Evolutionary conservation across 345 rosid genomes (phyloP).

Genomic region (Lumnitzera racemosa): DNA sequence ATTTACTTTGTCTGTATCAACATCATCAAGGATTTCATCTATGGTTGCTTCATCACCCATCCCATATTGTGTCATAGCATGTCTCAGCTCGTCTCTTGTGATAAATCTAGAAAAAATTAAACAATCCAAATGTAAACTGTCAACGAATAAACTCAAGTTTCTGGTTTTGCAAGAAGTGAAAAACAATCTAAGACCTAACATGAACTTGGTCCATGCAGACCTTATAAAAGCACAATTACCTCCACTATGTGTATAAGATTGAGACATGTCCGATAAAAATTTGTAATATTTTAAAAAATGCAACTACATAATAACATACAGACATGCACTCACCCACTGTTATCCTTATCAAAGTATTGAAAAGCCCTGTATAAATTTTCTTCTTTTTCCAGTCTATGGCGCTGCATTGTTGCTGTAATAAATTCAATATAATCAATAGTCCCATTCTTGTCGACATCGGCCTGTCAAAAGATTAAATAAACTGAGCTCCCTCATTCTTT

Average conservation of each 20-base stretch:
- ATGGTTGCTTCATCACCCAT: conserved; percentile 77
- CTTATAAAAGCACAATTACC: too few relatives aligned
- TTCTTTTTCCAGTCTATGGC: conserved; percentile 72
- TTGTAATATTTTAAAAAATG: too few relatives aligned
- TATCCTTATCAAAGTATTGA: conserved; percentile 67
- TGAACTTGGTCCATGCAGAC: too few relatives aligned
- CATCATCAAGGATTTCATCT: conserved; percentile 73
- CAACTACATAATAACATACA: not conserved
- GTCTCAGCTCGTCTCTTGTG: conserved; percentile 81
- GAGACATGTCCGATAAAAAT: too few relatives aligned
- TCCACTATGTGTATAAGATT: too few relatives aligned
- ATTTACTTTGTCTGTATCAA: conserved; percentile 66
- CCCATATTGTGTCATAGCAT: conserved; percentile 57
- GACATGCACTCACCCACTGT: conserved; percentile 53
- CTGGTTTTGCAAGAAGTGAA: not conserved
- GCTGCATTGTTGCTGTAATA: conserved; percentile 81
- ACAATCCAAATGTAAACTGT: not conserved
- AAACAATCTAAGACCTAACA: not conserved
- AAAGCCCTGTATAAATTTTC: conserved; percentile 70
- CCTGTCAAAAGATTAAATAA: conserved; percentile 30
- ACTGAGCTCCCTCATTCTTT: not conserved
- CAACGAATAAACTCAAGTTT: not conserved
- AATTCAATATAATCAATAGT: conserved; percentile 84
- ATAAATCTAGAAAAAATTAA: conserved; percentile 36
- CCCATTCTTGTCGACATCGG: conserved; percentile 85